Evolutionary conservation across 2,329 filamentous ascomycete genomes (phyloP).

Genomic region (Arthrobotrys pseudoclavata): DNA sequence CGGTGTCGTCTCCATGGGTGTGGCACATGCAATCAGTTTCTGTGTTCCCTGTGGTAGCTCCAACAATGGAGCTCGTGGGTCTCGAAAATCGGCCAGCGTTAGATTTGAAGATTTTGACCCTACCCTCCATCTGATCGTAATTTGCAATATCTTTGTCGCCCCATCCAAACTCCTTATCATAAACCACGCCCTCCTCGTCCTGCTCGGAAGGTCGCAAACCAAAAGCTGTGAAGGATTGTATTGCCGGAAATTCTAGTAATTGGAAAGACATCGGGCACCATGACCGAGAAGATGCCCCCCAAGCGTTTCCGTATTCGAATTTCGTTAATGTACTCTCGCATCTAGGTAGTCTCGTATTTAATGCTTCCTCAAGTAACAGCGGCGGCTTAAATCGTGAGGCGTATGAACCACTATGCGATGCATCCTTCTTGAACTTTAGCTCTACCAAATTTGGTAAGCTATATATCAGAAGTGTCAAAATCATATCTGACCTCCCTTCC

Average conservation of each 20-base stretch:
- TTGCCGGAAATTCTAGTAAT: conserved; percentile 19
- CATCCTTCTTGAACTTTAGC: conserved; percentile 15
- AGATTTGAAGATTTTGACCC: conserved; percentile 25
- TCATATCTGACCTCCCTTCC: conserved; percentile 39
- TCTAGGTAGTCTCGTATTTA: conserved; percentile 13
- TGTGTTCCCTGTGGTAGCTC: conserved; percentile 4
- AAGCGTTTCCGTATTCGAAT: conserved; percentile 33
- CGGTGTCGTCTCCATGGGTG: conserved; percentile 3
- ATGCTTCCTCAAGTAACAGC: conserved; percentile 32
- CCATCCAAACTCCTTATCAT: conserved; percentile 18
- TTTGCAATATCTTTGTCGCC: conserved; percentile 16
- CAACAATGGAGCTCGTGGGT: conserved; percentile 18
- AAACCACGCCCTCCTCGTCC: conserved; percentile 1
- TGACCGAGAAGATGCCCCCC: conserved; percentile 3
- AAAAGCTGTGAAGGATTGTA: conserved; percentile 27
- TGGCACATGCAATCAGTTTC: conserved; percentile 14
- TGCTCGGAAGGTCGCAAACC: conserved; percentile 19
- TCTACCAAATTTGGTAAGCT: conserved; percentile 41
- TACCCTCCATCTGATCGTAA: conserved; percentile 18
- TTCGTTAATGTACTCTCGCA: conserved; percentile 26
- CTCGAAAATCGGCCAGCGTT: conserved; percentile 22
- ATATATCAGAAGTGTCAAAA: conserved; percentile 36
- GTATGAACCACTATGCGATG: conserved; percentile 18
- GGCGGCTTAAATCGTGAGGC: conserved; percentile 29
- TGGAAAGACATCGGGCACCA: conserved; percentile 37